Base-by-base conservation (phyloP, 163 green algal species). In the Picocystis sp. region DNA sequence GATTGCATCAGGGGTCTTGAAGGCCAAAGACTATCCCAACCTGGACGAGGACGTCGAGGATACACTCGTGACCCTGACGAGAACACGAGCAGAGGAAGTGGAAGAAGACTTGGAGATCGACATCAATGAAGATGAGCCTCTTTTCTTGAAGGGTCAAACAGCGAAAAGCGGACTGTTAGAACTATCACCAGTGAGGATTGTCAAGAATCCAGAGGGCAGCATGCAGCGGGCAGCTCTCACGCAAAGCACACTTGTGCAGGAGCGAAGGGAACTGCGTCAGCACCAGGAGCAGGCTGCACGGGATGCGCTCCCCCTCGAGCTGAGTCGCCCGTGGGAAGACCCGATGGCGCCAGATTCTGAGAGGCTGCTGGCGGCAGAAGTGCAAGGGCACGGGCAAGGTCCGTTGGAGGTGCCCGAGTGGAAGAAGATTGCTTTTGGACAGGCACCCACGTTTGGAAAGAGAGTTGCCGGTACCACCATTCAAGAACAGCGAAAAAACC, bases 51-150 rank as follows among this genome's bases (percentile, higher is more conserved):
- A 91, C 58, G 63, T 15, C 12, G 56, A 74, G 38, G 59, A 71
- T 13, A 38, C 29, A 8, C 29, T 38, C 8, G 29, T 8, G 29
- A 38, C 29, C 29, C 29, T 38, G 29, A 38, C 29, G 5, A 38
- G 29, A 8, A 38, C 29, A 38, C 5, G 29, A 8, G 5, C 29
- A 8, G 49, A 76, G 22, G 78, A 93, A 42, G 67, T 70, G 15
- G 81, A 91, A 62, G 80, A 95, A 68, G 89, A 97, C 68, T 87
- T 94, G 71, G 89, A 97, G 73, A 84, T 98, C 2, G 89, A 98
- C 64, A 67, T 98, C 22, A 96, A 97, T 68, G 90, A 97, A 25
- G 73, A 75, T 34, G 89, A 97, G 76, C 86, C 89, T 3, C 53
- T 77, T 19, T 97, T 97, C 66, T 60, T 97, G 21, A 72, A 77